These are phyloP conservation scores for Westerdykella sp. DNA, from an alignment of 2,329 filamentous ascomycete genomes.

Conservation along the genomic window DNA sequence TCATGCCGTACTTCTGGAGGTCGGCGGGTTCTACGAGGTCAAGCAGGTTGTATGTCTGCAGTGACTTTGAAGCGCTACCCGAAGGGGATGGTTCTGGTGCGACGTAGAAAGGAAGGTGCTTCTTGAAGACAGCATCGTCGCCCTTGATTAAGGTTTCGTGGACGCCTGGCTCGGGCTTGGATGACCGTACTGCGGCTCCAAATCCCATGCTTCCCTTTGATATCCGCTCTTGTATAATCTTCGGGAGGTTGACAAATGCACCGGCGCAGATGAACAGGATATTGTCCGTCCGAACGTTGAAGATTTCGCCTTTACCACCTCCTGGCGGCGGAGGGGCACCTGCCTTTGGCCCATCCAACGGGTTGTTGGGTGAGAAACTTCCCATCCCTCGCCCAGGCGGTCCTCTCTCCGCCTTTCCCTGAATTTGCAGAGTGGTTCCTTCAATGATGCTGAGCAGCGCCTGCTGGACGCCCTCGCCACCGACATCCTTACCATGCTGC, in stretches of 20 bases:
- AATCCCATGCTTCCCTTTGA: constrained; percentile 86
- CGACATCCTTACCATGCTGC: constrained; percentile 84
- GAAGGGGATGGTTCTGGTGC: constrained; percentile 11
- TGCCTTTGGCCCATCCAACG: constrained; percentile 12
- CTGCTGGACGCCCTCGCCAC: constrained; percentile 94
- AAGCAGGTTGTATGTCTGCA: constrained; percentile 49
- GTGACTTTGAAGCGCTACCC: constrained; percentile 12
- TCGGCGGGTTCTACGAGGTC: constrained; percentile 71
- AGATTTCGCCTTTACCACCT: constrained; percentile 51
- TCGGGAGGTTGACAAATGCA: constrained; percentile 88
- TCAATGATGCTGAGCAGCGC: constrained; percentile 93
- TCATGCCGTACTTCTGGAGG: constrained; percentile 80
- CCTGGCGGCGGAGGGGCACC: constrained; percentile 7
- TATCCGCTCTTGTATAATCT: constrained; percentile 78
- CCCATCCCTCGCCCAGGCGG: constrained; percentile 19
- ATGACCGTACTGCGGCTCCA: constrained; percentile 67
- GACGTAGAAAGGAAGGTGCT: constrained; percentile 53
- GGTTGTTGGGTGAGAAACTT: constrained; percentile 10
- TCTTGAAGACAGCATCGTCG: constrained; percentile 55
- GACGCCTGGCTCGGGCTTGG: constrained; percentile 44
- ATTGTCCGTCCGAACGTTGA: constrained; percentile 83
- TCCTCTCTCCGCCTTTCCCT: constrained; percentile 71
- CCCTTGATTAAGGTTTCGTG: constrained; percentile 53
- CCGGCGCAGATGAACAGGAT: constrained; percentile 97
- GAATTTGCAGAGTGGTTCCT: constrained; percentile 86